phyloP scores from a whole-genome alignment of 257 asterid genomes.

The Solanum arcanum region DNA sequence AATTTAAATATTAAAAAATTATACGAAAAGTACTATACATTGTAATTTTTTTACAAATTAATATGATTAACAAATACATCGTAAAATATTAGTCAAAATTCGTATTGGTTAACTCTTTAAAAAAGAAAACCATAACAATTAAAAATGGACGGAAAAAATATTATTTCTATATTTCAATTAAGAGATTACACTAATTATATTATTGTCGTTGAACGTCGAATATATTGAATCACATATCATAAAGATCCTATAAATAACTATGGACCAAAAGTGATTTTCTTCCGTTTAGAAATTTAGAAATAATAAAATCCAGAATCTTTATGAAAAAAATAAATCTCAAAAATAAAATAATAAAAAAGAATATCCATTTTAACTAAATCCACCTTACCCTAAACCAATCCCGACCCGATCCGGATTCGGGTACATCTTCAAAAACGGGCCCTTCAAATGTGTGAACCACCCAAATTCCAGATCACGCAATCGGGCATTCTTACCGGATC shows the following conservation, averaged over 20 bases:
- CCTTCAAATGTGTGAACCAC: conserved; percentile 2
- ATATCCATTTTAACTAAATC: background rate
- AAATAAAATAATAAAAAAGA: background rate
- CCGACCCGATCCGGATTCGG: conserved; percentile 27
- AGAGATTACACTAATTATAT: background rate
- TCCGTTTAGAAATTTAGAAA: background rate
- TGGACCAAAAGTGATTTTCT: background rate
- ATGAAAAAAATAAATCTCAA: background rate
- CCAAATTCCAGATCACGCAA: background rate
- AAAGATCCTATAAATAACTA: background rate
- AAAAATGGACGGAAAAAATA: fast-evolving
- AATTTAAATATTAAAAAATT: too few relatives aligned
- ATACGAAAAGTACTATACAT: too few relatives aligned
- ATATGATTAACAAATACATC: too few relatives aligned
- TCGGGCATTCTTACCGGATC: conserved; percentile 18
- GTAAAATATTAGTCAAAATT: too few relatives aligned
- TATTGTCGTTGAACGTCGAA: background rate
- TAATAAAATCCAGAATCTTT: background rate
- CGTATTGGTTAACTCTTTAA: too few relatives aligned
- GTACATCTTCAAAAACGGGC: conserved; percentile 4
- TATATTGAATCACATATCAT: background rate
- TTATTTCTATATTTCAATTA: too few relatives aligned
- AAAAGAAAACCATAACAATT: too few relatives aligned
- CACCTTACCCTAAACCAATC: background rate
- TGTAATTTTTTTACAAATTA: background rate